Conservation (phyloP, 805 yeast species). For the Suhomyces kilbournensis region DNA sequence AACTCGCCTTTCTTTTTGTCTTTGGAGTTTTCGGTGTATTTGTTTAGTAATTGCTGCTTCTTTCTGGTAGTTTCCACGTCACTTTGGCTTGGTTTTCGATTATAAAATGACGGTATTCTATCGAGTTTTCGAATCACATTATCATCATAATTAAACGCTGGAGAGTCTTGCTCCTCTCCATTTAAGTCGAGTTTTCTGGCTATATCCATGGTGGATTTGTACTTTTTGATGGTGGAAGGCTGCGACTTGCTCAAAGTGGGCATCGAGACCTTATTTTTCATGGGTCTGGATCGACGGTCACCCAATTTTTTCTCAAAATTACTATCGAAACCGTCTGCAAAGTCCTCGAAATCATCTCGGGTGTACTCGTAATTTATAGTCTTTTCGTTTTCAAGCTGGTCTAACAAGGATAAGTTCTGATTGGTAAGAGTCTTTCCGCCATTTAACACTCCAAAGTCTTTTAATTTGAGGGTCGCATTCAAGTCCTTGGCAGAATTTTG, state of each 20-base stretch:
- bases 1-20: not conserved
- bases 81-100: constrained; percentile 5
- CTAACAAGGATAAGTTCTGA: constrained; percentile 14
- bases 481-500: constrained; percentile 14
- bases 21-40: constrained; percentile 17
- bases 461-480: constrained; percentile 26
- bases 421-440: constrained; percentile 3
- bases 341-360: constrained; percentile 34
- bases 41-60: constrained; percentile 29
- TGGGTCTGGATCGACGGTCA: not conserved
- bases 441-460: constrained; percentile 21
- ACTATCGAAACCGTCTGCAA: constrained; percentile 36
- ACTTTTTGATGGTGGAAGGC: constrained; percentile 20
- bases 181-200: constrained; percentile 8
- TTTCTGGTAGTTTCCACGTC: constrained; percentile 2
- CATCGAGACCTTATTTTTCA: constrained; percentile 17
- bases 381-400: constrained; percentile 30
- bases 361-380: constrained; percentile 36
- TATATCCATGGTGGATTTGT: constrained; percentile 34
- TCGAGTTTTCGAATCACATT: constrained; percentile 35
- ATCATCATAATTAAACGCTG: constrained; percentile 31
- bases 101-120: constrained; percentile 42
- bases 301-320: constrained; percentile 7
- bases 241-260: constrained; percentile 15
- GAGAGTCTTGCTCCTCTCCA: constrained; percentile 12